Base-by-base conservation (phyloP, 2,329 filamentous ascomycete species). In the Talaromyces sp. region DNA sequence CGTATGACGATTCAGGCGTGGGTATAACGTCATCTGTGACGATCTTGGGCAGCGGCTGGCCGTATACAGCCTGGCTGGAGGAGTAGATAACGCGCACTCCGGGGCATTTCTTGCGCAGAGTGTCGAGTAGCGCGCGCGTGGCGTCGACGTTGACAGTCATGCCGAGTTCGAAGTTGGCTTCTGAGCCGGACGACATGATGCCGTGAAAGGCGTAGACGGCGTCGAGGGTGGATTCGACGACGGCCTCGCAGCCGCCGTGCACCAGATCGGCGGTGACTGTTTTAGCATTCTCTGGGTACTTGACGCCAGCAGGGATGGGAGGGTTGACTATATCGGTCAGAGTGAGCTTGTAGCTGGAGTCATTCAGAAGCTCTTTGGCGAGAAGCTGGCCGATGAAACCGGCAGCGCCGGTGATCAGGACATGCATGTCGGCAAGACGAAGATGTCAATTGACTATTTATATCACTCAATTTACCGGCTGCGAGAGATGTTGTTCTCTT, bases 361-460 rank as follows among this genome's bases (percentile, higher is more conserved):
- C 75, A 19, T 79, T 74, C 32, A 88, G 74, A 3, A 88, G 78
- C 38, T 83, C 80, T 56, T 78, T 77, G 2, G 84, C 80, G 26
- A 88, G 79, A 51, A 83, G 78, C 69, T 87, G 85, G 67, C 85
- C 85, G 60, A 88, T 82, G 69, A 88, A 88, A 61, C 86, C 86
- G 51, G 82, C 82, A 8, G 80, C 85, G 5, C 86, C 85, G 10
- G 85, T 88, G 66, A 88, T 85, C 68, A 88, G 80, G 46, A 88
- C 79, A 61, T 79, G 73, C 76, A 78, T 78, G 12, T 29, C 21
- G 4, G 41, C 41, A 24, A 14, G 41, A 46, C 21, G 35, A 2
- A 38, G 35, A n/a, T 4, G 17, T 7, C 17, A n/a, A 7, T 17
- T n/a, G 35, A 8, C 14, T 38, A 38, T 38, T 14, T 38, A 38